Evolutionary conservation across 169 alveolate genomes (phyloP).

Genomic region (Cytauxzoon felis): DNA sequence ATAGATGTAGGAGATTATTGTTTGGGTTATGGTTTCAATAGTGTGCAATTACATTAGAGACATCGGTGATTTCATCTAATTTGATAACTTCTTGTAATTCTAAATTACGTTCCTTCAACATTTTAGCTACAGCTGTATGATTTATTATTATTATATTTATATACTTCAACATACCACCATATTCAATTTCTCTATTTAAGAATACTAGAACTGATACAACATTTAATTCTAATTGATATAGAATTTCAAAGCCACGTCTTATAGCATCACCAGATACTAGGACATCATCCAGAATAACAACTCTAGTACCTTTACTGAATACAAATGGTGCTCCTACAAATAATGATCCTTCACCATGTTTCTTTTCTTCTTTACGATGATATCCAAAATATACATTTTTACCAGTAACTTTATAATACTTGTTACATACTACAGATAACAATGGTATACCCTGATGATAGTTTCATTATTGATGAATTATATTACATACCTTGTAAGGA

Average conservation of each 20-base stretch:
- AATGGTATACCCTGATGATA: constrained; percentile 47
- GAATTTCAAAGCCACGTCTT: constrained; percentile 17
- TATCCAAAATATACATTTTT: constrained; percentile 46
- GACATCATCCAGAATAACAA: constrained; percentile 52
- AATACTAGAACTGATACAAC: constrained; percentile 45
- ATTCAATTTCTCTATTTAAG: constrained; percentile 37
- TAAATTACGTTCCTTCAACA: not conserved
- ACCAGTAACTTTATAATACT: constrained; percentile 55
- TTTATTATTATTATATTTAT: not conserved
- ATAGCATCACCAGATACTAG: constrained; percentile 51
- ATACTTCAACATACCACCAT: constrained; percentile 27
- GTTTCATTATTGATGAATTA: not conserved
- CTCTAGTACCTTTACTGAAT: constrained; percentile 35
- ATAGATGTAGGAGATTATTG: not conserved
- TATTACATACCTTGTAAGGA: constrained; percentile 52
- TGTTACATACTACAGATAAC: constrained; percentile 29
- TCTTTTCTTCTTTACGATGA: constrained; percentile 59
- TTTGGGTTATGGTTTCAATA: not conserved
- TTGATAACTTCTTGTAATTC: constrained; percentile 8
- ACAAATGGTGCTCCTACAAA: constrained; percentile 36
- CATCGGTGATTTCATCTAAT: constrained; percentile 7
- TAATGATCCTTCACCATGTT: constrained; percentile 51
- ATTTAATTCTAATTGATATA: constrained; percentile 23
- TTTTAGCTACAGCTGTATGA: not conserved
- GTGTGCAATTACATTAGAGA: not conserved